Evolutionary conservation across 306 rosid species (phyloP).

Genomic region (Sesbania bispinosa): DNA sequence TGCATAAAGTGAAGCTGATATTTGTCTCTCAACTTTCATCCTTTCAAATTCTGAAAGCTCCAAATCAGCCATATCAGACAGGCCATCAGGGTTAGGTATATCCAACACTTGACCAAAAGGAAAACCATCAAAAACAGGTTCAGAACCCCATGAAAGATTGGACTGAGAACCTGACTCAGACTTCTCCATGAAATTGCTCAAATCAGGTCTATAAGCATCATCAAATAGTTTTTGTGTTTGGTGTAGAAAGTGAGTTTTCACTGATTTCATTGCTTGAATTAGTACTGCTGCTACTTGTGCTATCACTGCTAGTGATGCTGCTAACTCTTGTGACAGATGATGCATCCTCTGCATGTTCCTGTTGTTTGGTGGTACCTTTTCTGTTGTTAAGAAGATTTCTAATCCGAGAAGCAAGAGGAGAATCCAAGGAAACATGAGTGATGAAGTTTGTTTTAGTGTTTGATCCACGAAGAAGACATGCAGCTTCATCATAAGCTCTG

Average conservation of each 20-base stretch:
- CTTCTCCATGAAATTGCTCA: slow-evolving; percentile 48
- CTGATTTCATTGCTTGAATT: not conserved
- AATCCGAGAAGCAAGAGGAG: slow-evolving; percentile 78
- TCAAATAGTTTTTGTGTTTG: slow-evolving; percentile 30
- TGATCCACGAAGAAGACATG: slow-evolving; percentile 84
- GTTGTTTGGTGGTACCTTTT: slow-evolving; percentile 23
- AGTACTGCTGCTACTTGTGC: not conserved
- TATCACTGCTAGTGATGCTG: not conserved
- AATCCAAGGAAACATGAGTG: slow-evolving; percentile 56
- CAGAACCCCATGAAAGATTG: slow-evolving; percentile 38
- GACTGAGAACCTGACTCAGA: slow-evolving; percentile 27
- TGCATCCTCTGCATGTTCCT: not conserved
- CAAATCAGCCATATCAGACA: slow-evolving; percentile 26
- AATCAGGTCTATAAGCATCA: slow-evolving; percentile 67
- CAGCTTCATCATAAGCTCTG: slow-evolving; percentile 88
- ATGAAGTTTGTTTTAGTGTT: slow-evolving; percentile 80
- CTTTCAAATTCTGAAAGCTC: slow-evolving; percentile 60
- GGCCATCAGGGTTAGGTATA: slow-evolving; percentile 27
- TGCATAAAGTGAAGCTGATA: slow-evolving; percentile 81
- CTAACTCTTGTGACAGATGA: slow-evolving; percentile 8
- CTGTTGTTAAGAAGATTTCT: slow-evolving; percentile 50
- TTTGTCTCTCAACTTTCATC: slow-evolving; percentile 84
- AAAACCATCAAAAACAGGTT: slow-evolving; percentile 38
- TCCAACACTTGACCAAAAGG: slow-evolving; percentile 42
- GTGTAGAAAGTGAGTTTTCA: slow-evolving; percentile 13